These are phyloP conservation scores for Aspergillus caelatus DNA, from an alignment of 2,329 filamentous ascomycete genomes.

Conservation along the genomic window DNA sequence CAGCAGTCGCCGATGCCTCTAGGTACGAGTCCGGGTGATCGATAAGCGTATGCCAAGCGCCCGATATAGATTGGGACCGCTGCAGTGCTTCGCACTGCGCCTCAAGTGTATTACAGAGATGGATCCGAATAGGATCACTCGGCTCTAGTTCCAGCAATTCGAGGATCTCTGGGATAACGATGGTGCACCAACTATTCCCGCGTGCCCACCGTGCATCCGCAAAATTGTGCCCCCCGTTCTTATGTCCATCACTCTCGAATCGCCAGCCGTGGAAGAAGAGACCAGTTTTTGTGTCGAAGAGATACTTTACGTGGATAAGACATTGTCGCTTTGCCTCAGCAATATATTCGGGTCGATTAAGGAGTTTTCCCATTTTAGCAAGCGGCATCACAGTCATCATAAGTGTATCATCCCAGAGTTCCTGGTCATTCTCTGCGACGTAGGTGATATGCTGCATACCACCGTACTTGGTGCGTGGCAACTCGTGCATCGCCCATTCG, in stretches of 20 bases:
- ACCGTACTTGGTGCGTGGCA: conserved; percentile 70
- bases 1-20: conserved; percentile 77
- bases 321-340: conserved; percentile 79
- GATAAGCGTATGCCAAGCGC: conserved; percentile 75
- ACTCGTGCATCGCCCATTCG: conserved; percentile 79
- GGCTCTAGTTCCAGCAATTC: conserved; percentile 67
- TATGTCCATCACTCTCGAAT: conserved; percentile 67
- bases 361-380: conserved; percentile 74
- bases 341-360: conserved; percentile 71
- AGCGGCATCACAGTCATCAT: conserved; percentile 87
- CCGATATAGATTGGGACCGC: conserved; percentile 61
- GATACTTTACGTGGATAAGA: conserved; percentile 75
- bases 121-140: conserved; percentile 62
- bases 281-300: conserved; percentile 71
- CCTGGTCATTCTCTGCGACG: conserved; percentile 68
- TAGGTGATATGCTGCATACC: conserved; percentile 79
- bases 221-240: conserved; percentile 59
- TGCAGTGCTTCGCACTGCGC: conserved; percentile 70
- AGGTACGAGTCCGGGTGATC: conserved; percentile 73
- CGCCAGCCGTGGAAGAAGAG: conserved; percentile 84
- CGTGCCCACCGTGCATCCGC: conserved; percentile 59
- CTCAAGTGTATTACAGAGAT: conserved; percentile 58
- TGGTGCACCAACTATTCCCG: conserved; percentile 71
- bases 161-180: conserved; percentile 78
- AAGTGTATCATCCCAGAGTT: conserved; percentile 82